Conservation (phyloP, 106 monocot genomes). For the Agapanthus africanus region DNA sequence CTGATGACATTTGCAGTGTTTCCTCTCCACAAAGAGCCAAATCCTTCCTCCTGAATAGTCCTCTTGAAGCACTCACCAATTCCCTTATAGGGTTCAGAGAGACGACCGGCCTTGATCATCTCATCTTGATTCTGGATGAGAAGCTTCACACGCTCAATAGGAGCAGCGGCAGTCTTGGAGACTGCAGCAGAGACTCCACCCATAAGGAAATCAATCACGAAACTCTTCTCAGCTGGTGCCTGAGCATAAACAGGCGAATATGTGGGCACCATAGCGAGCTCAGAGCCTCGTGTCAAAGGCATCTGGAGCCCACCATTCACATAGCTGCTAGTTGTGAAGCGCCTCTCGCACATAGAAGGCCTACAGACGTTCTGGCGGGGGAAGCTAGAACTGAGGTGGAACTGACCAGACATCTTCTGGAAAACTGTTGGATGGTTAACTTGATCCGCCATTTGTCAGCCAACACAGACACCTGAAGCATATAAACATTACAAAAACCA, state of each 20-base stretch:
- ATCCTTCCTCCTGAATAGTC: slow-evolving; percentile 19
- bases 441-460: slow-evolving; percentile 7
- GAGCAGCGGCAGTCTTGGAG: slow-evolving; percentile 37
- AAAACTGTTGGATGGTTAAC: not conserved
- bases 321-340: slow-evolving; percentile 19
- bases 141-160: slow-evolving; percentile 26
- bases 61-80: slow-evolving; percentile 12
- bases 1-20: slow-evolving; percentile 49
- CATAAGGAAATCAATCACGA: slow-evolving; percentile 37
- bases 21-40: slow-evolving; percentile 6
- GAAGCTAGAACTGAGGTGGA: not conserved
- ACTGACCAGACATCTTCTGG: slow-evolving; percentile 3
- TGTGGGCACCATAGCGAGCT: slow-evolving; percentile 1
- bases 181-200: slow-evolving; percentile 38
- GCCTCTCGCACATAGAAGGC: slow-evolving; percentile 14
- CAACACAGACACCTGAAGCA: too few relatives aligned
- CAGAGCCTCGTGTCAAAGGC: slow-evolving; percentile 2
- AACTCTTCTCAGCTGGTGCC: slow-evolving; percentile 35
- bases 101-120: slow-evolving; percentile 19
- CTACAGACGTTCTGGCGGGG: slow-evolving; percentile 4
- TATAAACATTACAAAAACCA: too few relatives aligned
- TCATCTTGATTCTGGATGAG: slow-evolving; percentile 24
- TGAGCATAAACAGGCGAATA: slow-evolving; percentile 27
- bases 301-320: slow-evolving; percentile 16
- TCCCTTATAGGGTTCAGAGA: slow-evolving; percentile 20